Percentiles rank a stretch among this genome's conserved stretches.
These are phyloP conservation scores for Immersiella caudata DNA, from an alignment of 495 filamentous ascomycete genomes.

Conservation along the genomic window DNA sequence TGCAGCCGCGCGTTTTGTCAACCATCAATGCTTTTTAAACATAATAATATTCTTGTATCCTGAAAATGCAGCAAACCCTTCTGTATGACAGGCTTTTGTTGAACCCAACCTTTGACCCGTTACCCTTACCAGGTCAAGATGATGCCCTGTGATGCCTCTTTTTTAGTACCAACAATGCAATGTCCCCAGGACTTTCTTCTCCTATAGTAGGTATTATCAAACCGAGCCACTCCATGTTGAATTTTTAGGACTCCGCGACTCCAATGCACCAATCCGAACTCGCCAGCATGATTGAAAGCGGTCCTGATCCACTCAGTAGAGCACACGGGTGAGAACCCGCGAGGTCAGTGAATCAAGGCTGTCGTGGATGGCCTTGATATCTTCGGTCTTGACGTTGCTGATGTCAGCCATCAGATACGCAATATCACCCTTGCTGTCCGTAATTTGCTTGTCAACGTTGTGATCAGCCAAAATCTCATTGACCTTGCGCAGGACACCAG, in stretches of 20 bases:
- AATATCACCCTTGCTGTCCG: conserved; percentile 88
- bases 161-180: neutral
- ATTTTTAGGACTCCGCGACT: conserved; percentile 30
- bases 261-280: conserved; percentile 19
- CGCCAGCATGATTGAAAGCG: neutral
- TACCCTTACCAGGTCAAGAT: neutral
- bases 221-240: conserved; percentile 16
- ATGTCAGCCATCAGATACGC: conserved; percentile 99
- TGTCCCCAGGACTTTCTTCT: neutral
- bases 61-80: neutral
- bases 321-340: conserved; percentile 82
- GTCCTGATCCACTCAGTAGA: conserved; percentile 64
- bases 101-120: neutral
- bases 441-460: conserved; percentile 98
- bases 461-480: conserved; percentile 92
- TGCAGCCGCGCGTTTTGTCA: neutral
- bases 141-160: neutral
- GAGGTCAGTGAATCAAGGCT: conserved; percentile 78
- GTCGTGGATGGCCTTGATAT: conserved; percentile 85
- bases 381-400: conserved; percentile 73
- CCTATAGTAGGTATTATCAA: neutral
- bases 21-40: neutral
- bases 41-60: neutral
- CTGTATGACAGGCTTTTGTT: neutral
- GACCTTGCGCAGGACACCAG: conserved; percentile 88